A percentile compares a stretch with the other conserved stretches of the same genome.
Conservation (phyloP, 371 early-diverging fungal species). For the Lichtheimia ornata region DNA sequence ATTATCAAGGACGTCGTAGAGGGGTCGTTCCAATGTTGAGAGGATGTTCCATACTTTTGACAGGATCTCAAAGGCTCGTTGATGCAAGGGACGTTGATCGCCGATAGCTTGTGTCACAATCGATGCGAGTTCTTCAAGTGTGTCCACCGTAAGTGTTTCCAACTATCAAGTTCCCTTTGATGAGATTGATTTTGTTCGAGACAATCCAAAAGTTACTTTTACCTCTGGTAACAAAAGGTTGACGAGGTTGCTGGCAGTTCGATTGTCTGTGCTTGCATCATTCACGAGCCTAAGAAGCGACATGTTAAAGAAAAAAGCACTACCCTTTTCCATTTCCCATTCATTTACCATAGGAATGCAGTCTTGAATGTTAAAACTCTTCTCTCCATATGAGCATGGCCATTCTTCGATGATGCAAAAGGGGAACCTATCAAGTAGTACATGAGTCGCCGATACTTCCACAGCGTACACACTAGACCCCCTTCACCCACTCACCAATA, state of each 20-base stretch:
- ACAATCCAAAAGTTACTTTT: conserved; percentile 2
- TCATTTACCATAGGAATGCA: neutral
- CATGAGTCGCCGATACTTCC: too few species aligned
- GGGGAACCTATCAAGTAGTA: too few species aligned
- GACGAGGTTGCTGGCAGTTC: conserved; percentile 22
- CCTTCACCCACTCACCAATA: conserved; percentile 30
- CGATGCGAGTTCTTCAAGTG: conserved; percentile 18
- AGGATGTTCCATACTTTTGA: conserved; percentile 47
- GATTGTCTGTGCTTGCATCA: conserved; percentile 21
- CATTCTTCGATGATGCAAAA: neutral
- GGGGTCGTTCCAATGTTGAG: conserved; percentile 27
- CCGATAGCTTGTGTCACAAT: conserved; percentile 20
- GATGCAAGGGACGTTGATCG: conserved; percentile 35
- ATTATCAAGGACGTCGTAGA: conserved; percentile 33
- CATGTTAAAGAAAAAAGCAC: neutral
- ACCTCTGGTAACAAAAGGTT: conserved; percentile 40
- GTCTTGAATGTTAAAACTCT: conserved; percentile 1
- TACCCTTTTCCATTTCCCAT: neutral
- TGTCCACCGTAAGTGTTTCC: conserved; percentile 22
- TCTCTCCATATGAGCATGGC: neutral
- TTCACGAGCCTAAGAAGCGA: conserved; percentile 6
- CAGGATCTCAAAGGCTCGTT: conserved; percentile 45
- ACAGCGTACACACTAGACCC: conserved; percentile 2
- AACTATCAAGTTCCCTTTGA: conserved; percentile 18
- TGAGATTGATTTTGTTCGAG: too few species aligned